Conservation (phyloP, 768 basidiomycete species). For the Termitomyces sp. region DNA sequence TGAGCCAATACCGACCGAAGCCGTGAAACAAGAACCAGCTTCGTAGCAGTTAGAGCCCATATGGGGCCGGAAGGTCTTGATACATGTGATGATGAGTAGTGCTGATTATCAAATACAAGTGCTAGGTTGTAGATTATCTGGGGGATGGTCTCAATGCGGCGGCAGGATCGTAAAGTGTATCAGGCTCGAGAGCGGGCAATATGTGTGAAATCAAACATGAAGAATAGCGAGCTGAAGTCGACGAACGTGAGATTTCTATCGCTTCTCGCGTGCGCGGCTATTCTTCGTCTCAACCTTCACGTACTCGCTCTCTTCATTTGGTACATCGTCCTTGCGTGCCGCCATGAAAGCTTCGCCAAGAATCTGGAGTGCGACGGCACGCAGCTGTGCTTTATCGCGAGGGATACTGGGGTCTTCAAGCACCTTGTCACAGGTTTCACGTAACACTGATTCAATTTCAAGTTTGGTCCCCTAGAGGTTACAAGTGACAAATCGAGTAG, state of each 20-base stretch:
- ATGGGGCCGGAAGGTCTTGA: not conserved
- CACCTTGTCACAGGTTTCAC: constrained; percentile 83
- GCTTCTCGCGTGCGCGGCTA: constrained; percentile 39
- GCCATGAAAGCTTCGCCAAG: constrained; percentile 73
- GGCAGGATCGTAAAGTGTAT: constrained; percentile 1
- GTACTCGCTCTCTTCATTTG: constrained; percentile 67
- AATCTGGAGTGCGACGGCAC: constrained; percentile 80
- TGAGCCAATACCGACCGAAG: constrained; percentile 1
- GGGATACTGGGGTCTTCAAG: constrained; percentile 51
- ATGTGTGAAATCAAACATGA: not conserved
- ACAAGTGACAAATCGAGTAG: not conserved
- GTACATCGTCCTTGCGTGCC: constrained; percentile 58
- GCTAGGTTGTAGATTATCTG: constrained; percentile 6
- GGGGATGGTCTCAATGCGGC: not conserved
- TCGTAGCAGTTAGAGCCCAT: constrained; percentile 2
- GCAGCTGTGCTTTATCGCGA: constrained; percentile 55
- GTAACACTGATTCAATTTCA: constrained; percentile 83
- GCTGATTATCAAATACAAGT: constrained; percentile 9
- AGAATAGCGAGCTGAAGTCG: not conserved
- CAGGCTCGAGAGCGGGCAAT: not conserved
- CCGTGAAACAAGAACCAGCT: not conserved
- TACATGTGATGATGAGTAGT: constrained; percentile 4
- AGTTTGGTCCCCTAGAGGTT: constrained; percentile 73
- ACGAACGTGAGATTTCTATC: constrained; percentile 3
- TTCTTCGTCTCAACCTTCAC: constrained; percentile 74